Evolutionary conservation across 192 early-diverging fungal genomes (phyloP).

Genomic region (Rhizophagus sp.): DNA sequence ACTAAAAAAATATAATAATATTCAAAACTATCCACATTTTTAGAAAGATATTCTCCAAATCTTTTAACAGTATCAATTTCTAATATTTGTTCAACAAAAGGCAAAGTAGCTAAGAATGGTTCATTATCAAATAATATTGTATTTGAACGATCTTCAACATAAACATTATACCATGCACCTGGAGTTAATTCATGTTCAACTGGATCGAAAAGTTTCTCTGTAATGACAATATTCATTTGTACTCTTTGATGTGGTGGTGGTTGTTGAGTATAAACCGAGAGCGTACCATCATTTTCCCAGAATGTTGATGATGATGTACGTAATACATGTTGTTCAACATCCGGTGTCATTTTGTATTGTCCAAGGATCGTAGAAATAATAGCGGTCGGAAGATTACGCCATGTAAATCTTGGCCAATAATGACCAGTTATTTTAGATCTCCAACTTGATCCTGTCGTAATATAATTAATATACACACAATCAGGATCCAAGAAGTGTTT

Average conservation of each 20-base stretch:
- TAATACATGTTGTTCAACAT: constrained; percentile 26
- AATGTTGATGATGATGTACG: constrained; percentile 24
- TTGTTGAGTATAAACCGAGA: not conserved
- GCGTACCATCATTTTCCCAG: constrained; percentile 28
- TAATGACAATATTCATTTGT: constrained; percentile 20
- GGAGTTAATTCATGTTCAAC: constrained; percentile 18
- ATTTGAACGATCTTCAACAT: constrained; percentile 18
- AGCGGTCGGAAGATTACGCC: not conserved
- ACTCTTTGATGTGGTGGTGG: constrained; percentile 27
- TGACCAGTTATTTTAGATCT: constrained; percentile 23
- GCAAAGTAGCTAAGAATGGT: not conserved
- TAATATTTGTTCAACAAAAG: not conserved
- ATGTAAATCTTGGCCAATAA: constrained; percentile 26
- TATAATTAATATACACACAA: constrained; percentile 29
- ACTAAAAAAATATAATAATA: constrained; percentile 4
- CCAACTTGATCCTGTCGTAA: constrained; percentile 12
- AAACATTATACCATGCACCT: constrained; percentile 30
- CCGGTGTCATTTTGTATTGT: constrained; percentile 16
- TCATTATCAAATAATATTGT: constrained; percentile 24
- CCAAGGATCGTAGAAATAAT: constrained; percentile 19
- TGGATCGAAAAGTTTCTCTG: constrained; percentile 30
- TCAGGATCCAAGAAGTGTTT: constrained; percentile 9
- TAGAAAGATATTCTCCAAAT: not conserved
- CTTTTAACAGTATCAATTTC: not conserved
- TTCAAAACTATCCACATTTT: constrained; percentile 4